Base-by-base conservation (phyloP, 345 rosid species). In the Geranium brycei region DNA sequence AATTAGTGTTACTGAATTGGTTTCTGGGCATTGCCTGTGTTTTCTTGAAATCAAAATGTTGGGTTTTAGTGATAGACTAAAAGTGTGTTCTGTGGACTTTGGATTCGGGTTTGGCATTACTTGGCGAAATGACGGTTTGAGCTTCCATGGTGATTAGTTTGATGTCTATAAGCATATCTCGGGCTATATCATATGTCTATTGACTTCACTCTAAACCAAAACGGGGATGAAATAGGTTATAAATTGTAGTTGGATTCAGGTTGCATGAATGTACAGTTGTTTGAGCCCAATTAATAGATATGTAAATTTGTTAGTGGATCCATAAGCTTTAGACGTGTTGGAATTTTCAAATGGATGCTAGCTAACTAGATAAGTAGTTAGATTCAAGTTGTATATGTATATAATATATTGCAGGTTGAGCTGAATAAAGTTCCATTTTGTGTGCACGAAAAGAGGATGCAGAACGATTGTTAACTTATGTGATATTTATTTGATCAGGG, bases 401-500 rank as follows among this genome's bases (percentile, higher is more conserved):
- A 8, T 8, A 47, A 47, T 8, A 13, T 47, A 8, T 6, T 47
- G 47, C 6, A 38, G 8, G 6, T 38, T 38, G 47, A 10, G 47
- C 47, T 38, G 8, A 38, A 38, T 10, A 5, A 38, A 38, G 11
- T 38, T 5, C 11, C 11, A 38, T 38, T 38, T 38, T 1, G 47
- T 38, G 47, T 35, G 41, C 41, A 35, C 41, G 5, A 4, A 35
- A 35, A 3, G 7, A 4, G 41, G 41, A 35, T 7, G 10, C 41
- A 4, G 41, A 35, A 7, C 17, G 60, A 58, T 58, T 18, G 28
- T 58, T 12, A 3, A 17, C 19, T 28, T 58, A 8, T 18, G 19
- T 64, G 19, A 4, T 62, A 17, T 68, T 56, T 51, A 17, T 30
- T 38, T 59, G 17, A 32, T 61, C 76, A 89, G 95, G 95, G 98